Base-by-base conservation (phyloP, 2,329 filamentous ascomycete species). In the Neoarthrinium moseri region DNA sequence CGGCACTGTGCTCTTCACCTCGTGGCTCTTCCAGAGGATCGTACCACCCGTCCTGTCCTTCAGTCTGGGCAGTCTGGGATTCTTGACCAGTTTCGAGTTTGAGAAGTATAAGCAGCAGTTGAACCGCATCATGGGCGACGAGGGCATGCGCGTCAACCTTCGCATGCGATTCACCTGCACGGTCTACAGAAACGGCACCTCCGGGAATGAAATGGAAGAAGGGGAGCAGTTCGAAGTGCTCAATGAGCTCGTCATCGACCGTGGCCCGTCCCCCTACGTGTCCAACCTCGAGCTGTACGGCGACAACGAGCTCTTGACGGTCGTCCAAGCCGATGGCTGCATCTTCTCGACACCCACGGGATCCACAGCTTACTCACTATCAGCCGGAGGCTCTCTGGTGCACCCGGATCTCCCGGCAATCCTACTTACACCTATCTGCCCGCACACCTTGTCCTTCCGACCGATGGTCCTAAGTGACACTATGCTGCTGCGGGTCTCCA, bases 141-240 rank as follows among this genome's bases (percentile, higher is more conserved):
- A 87, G 2, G 94, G 94, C 46, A 97, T 99, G 92, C 87, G 92
- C 44, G 92, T 97, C 50, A 97, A 96, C 62, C 76, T 99, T 56
- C 90, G 94, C 55, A 99, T 99, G 94, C 88, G 94, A 51, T 99
- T 99, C 67, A 99, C 94, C 13, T 97, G 92, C 71, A 97, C 94
- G 0, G 91, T 99, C 7, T 96, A 92, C 72, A 87, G 92, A 35
- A 78, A 86, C 54, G 82, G 79, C 23, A 67, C 71, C 4, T 65
- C 72, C 2, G 79, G 77, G 10, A 75, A 81, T n/a, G 81, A 83
- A 30, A 79, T 86, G 54, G 86, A 94, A 56, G 91, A 96, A 67
- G 89, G 87, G 35, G 92, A 97, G 71, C 91, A 96, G 60, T 97
- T 96, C 53, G 94, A 99, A 71, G 92, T 99, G 17, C 83, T 99